Conservation (phyloP, 2,329 filamentous ascomycete species). For the Aspergillus neotritici region DNA sequence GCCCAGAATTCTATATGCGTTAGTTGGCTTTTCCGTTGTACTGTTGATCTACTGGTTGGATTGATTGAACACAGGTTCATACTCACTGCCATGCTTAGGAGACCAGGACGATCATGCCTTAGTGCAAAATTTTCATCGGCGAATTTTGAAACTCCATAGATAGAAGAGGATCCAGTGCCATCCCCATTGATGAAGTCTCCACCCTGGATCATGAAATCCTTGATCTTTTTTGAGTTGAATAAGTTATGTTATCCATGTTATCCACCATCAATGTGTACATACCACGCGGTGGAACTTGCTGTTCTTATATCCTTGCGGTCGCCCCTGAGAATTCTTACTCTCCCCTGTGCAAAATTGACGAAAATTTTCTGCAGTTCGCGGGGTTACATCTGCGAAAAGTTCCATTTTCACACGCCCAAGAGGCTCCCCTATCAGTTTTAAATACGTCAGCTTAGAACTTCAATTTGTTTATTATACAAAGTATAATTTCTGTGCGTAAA, state of each 20-base stretch:
- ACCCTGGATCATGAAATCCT: slow-evolving; percentile 95
- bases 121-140: slow-evolving; percentile 83
- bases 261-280: slow-evolving; percentile 32
- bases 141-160: slow-evolving; percentile 81
- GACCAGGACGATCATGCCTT: slow-evolving; percentile 71
- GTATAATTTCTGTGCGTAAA: no score
- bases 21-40: neutral
- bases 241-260: neutral
- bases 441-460: neutral
- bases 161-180: slow-evolving; percentile 79
- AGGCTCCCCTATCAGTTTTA: slow-evolving; percentile 63
- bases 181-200: slow-evolving; percentile 94
- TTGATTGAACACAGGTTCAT: neutral
- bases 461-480: no score
- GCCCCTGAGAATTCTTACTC: slow-evolving; percentile 68
- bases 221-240: slow-evolving; percentile 60
- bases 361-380: slow-evolving; percentile 92
- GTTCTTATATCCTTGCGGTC: slow-evolving; percentile 88
- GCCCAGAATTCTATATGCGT: slow-evolving; percentile 69
- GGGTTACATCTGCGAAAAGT: slow-evolving; percentile 77
- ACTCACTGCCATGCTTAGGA: slow-evolving; percentile 89
- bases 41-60: neutral
- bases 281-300: slow-evolving; percentile 92
- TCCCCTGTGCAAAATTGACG: slow-evolving; percentile 96
- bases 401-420: slow-evolving; percentile 86